Base-by-base conservation (phyloP, 2,329 filamentous ascomycete species). In the Xylaria sp. region DNA sequence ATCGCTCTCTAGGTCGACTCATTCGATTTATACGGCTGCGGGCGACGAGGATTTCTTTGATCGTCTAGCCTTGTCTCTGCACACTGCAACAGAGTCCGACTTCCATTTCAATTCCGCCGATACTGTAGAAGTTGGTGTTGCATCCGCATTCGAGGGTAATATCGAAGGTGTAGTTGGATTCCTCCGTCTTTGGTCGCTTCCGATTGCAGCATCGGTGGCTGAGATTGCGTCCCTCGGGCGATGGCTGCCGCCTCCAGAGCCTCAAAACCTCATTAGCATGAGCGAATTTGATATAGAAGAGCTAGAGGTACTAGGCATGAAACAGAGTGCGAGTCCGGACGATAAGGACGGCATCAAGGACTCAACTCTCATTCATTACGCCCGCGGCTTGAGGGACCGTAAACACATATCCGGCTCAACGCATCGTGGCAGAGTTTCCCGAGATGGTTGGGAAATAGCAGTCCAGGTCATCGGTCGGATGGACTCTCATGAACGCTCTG, bases 371-470 rank as follows among this genome's bases (percentile, higher is more conserved):
- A 86, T 90, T 6, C 83, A 88, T 56, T 98, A 97, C 78, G 92
- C 95, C 0, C 85, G 90, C 59, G 85, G 87, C 27, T 78, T 95
- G 21, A 85, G 91, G 36, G 85, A 85, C 68, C 85, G 85, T 69
- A 83, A 86, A 62, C 82, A 84, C 24, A 77, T 89, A 55, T 81
- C 81, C 0, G 74, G 81, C 2, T 68, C 72, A 9, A 74, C 72
- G 55, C 74, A 77, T 60, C 73, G 75, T 45, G 75, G 71, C 30
- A 79, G 74, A 24, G 78, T 79, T 12, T 76, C 80, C 14, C 83
- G 86, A 45, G 90, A 94, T 73, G 94, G 95, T 8, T 98, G 95
- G 95, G 93, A 98, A 81, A 82, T 98, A 76, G 92, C 94, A 0
- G 89, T 98, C 51, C 89, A 93, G 68, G 87, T 97, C 11, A 84